These are phyloP conservation scores for Claviceps sp. DNA, from an alignment of 2,329 filamentous ascomycete genomes.

Conservation along the genomic window DNA sequence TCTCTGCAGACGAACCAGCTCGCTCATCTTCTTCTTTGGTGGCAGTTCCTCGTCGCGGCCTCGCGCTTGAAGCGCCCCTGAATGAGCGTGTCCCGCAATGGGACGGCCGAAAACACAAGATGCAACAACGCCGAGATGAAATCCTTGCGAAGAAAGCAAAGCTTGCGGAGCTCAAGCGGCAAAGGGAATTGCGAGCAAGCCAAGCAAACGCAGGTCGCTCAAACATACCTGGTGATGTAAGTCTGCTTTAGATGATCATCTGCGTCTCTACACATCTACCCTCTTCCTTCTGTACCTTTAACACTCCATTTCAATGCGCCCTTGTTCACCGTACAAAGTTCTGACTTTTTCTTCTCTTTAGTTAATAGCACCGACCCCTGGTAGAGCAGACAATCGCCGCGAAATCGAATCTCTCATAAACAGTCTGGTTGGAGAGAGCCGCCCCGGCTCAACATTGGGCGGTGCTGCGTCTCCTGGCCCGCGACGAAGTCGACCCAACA, in stretches of 20 bases:
- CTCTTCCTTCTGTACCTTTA: not conserved
- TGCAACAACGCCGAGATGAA: conserved; percentile 83
- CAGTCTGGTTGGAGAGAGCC: conserved; percentile 66
- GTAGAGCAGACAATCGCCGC: conserved; percentile 53
- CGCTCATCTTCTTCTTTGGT: not conserved
- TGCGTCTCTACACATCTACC: not conserved
- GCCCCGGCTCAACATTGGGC: conserved; percentile 52
- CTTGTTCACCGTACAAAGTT: not conserved
- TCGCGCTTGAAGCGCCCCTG: conserved; percentile 4
- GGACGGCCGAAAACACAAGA: conserved; percentile 31
- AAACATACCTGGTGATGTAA: conserved; percentile 60
- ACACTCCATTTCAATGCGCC: too few relatives aligned
- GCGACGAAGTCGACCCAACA: conserved; percentile 69
- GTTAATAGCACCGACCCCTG: conserved; percentile 55
- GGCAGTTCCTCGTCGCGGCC: not conserved
- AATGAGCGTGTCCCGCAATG: conserved; percentile 29
- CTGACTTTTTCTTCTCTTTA: conserved; percentile 9
- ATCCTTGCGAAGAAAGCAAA: conserved; percentile 94
- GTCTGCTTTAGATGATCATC: conserved; percentile 12
- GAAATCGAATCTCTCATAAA: conserved; percentile 80
- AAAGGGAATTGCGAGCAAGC: conserved; percentile 70
- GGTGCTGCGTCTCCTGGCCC: conserved; percentile 51
- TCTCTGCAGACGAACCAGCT: not conserved
- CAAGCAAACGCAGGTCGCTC: conserved; percentile 59
- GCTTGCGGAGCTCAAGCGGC: conserved; percentile 88